Evolutionary conservation across 1,284 basidiomycete genomes (phyloP), one percentile per base, ranked within the genome.

Genomic region (Cryptococcus neoformans): DNA sequence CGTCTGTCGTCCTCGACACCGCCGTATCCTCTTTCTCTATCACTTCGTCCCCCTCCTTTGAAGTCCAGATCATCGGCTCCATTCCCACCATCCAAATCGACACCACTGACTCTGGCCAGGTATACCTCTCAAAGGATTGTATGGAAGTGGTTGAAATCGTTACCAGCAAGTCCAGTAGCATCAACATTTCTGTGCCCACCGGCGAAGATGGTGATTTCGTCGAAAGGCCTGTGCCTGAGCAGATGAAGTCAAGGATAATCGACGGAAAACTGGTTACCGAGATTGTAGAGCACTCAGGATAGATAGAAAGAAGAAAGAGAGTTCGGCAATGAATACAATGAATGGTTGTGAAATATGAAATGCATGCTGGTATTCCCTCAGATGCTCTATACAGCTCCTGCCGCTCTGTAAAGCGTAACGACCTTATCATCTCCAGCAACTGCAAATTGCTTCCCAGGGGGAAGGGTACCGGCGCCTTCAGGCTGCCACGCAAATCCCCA

Each of bases 71-170:
- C 65, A 90, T 88, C 0, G 95, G 95, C 34, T 79, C 82, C 2
- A 88, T 89, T 35, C 95, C 95, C 1, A 99, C 92, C 56, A 86
- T 99, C 62, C 88, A 95, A 70, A 79, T 99, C 41, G 96, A 99
- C 78, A 88, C 88, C 36, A 95, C 91, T 41, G 96, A 99, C 77
- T 90, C 90, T 14, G 96, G 95, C 8, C 91, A 94, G 75, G 86
- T 99, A 63, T 99, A 92, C 79, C 83, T 99, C 38, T 93, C 91
- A 46, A 89, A 89, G 74, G 84, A 84, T 37, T 89, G 88, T 64
- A 81, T 96, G 54, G 77, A 80, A 48, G 60, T 61, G 9, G 83
- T 85, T 2, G 95, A 98, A 79, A 91, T 99, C 68, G 89, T 93
- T 49, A 95, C 94, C 1, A 87, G 92, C 57, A 98, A 99, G 80